Evolutionary conservation across 352 stramenopile genomes (phyloP).

Genomic region (Phytophthora sojae): DNA sequence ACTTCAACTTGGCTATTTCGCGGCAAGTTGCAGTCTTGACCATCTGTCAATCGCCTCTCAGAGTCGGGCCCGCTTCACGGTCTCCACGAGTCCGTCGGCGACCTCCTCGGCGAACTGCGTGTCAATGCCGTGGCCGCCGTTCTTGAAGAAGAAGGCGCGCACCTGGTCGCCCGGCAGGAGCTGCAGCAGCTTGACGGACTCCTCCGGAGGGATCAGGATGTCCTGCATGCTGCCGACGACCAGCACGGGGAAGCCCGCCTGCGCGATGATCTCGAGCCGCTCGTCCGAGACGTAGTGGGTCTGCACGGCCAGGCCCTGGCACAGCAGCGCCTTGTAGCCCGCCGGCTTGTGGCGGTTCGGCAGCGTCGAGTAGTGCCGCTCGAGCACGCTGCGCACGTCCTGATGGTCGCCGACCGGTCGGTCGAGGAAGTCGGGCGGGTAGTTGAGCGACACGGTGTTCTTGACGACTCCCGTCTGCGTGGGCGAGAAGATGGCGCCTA

Average conservation of each 20-base stretch:
- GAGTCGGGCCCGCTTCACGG: conserved; percentile 31
- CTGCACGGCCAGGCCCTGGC: conserved; percentile 37
- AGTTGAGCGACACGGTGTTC: conserved; percentile 48
- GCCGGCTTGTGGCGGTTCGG: conserved; percentile 25
- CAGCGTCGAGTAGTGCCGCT: conserved; percentile 30
- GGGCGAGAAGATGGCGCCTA: conserved; percentile 42
- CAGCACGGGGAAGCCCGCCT: conserved; percentile 50
- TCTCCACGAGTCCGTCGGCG: conserved; percentile 29
- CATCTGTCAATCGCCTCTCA: conserved; percentile 4
- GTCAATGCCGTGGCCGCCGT: conserved; percentile 39
- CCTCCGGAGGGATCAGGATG: conserved; percentile 44
- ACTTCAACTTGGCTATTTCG: conserved; percentile 27
- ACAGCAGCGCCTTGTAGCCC: conserved; percentile 38
- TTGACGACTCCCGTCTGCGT: conserved; percentile 38
- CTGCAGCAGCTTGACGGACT: conserved; percentile 38
- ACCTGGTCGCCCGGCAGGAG: conserved; percentile 30
- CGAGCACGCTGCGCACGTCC: conserved; percentile 30
- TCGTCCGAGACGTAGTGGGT: conserved; percentile 61
- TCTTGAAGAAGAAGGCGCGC: conserved; percentile 36
- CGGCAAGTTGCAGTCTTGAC: neutral
- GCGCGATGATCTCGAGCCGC: conserved; percentile 41
- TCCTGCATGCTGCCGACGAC: conserved; percentile 51
- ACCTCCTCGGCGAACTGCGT: conserved; percentile 43
- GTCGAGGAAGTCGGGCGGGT: conserved; percentile 46
- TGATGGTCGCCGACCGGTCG: conserved; percentile 38